Conservation (phyloP, 495 filamentous ascomycete species). For the Penicillium steckii region DNA sequence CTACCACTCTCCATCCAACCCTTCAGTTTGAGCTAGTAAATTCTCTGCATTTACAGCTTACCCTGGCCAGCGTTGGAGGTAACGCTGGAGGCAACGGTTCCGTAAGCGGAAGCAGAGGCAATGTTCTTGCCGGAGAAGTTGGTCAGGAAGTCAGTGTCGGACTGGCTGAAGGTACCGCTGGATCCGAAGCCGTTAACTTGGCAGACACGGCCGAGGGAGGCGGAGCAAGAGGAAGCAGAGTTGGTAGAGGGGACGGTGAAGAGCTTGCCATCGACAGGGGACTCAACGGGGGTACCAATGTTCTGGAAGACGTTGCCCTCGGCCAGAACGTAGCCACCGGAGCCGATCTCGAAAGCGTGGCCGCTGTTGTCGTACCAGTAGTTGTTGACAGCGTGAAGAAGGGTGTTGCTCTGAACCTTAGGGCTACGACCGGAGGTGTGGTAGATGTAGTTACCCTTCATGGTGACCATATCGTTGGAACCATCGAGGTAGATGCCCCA, state of each 20-base stretch:
- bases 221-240: conserved; percentile 38
- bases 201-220: conserved; percentile 45
- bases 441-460: conserved; percentile 51
- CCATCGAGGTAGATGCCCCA: conserved; percentile 46
- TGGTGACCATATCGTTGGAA: conserved; percentile 39
- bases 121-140: conserved; percentile 53
- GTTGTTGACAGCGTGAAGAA: conserved; percentile 56
- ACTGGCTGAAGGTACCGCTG: conserved; percentile 36
- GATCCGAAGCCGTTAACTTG: conserved; percentile 46
- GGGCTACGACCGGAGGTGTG: conserved; percentile 41
- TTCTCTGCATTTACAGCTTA: conserved; percentile 21
- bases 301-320: conserved; percentile 63
- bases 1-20: background rate
- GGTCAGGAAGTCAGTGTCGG: conserved; percentile 42
- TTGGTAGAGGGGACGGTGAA: conserved; percentile 38
- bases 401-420: conserved; percentile 42
- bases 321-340: conserved; percentile 50
- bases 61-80: conserved; percentile 31
- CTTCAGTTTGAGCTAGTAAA: background rate
- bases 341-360: conserved; percentile 55
- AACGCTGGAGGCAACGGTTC: conserved; percentile 33
- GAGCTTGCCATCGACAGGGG: conserved; percentile 35
- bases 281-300: conserved; percentile 31
- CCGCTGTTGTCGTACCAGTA: conserved; percentile 54
- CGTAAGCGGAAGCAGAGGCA: conserved; percentile 37